These are phyloP conservation scores for Apiospora kogelbergensis DNA, from an alignment of 2,329 filamentous ascomycete genomes.

Conservation along the genomic window DNA sequence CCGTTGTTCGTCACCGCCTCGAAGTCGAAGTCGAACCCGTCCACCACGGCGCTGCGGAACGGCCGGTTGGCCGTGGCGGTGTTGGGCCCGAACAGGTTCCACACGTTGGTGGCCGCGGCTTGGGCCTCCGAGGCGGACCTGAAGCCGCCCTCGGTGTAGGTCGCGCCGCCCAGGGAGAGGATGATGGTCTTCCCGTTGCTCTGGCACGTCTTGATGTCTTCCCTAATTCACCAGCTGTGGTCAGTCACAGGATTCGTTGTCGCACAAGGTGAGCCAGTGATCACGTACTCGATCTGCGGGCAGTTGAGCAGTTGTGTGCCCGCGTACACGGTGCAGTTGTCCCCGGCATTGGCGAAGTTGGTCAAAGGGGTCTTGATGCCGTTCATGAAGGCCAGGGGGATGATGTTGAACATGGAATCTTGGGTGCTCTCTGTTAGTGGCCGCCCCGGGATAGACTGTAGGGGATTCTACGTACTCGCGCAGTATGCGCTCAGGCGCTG, in stretches of 20 bases:
- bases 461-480: slow-evolving; percentile 43
- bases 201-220: slow-evolving; percentile 62
- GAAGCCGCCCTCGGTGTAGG: slow-evolving; percentile 70
- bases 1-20: slow-evolving; percentile 62
- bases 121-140: slow-evolving; percentile 49
- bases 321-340: slow-evolving; percentile 58
- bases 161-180: slow-evolving; percentile 70
- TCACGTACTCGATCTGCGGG: slow-evolving; percentile 61
- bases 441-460: background rate
- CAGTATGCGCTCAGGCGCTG: slow-evolving; percentile 59
- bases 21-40: slow-evolving; percentile 79
- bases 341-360: slow-evolving; percentile 66
- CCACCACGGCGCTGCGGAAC: slow-evolving; percentile 64
- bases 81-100: slow-evolving; percentile 68
- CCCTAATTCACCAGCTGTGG: slow-evolving; percentile 25
- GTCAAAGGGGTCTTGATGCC: slow-evolving; percentile 53
- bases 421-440: slow-evolving; percentile 17
- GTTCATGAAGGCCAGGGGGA: slow-evolving; percentile 64
- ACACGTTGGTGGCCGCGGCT: slow-evolving; percentile 61
- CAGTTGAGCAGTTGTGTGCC: slow-evolving; percentile 61
- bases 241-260: slow-evolving; percentile 6
- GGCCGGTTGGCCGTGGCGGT: slow-evolving; percentile 55
- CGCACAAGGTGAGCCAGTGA: slow-evolving; percentile 6
- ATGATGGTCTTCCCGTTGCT: slow-evolving; percentile 67
- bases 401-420: slow-evolving; percentile 53